Percentiles rank a stretch among this genome's conserved stretches.
These are phyloP conservation scores for Sphenostylis stenocarpa DNA, from an alignment of 306 rosid genomes.

Conservation along the genomic window DNA sequence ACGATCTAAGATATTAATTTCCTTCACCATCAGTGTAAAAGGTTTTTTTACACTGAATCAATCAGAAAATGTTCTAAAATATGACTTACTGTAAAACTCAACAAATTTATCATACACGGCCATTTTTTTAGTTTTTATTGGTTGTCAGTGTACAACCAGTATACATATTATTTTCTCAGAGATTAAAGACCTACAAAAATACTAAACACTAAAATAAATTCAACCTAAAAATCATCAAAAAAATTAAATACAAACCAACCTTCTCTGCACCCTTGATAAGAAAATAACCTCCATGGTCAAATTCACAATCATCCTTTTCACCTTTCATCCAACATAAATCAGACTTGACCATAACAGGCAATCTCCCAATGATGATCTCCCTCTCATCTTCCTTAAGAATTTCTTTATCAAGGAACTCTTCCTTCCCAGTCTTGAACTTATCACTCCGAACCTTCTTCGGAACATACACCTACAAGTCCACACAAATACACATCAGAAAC, in stretches of 20 bases:
- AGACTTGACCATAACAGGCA: slow-evolving; percentile 95
- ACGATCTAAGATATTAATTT: not conserved
- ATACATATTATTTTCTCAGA: not conserved
- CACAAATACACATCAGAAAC: slow-evolving; percentile 23
- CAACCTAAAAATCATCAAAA: not conserved
- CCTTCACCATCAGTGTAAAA: not conserved
- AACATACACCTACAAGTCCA: slow-evolving; percentile 57
- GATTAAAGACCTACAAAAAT: not conserved
- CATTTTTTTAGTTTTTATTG: not conserved
- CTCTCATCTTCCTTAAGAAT: slow-evolving; percentile 40
- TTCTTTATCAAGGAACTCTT: slow-evolving; percentile 50
- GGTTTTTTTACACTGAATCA: not conserved
- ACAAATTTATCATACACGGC: not conserved
- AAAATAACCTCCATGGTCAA: slow-evolving; percentile 93
- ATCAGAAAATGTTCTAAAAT: not conserved
- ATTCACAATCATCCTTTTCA: slow-evolving; percentile 78
- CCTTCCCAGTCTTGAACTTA: slow-evolving; percentile 85
- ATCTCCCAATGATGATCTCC: slow-evolving; percentile 67
- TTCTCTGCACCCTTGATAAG: slow-evolving; percentile 92
- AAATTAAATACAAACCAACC: slow-evolving; percentile 38
- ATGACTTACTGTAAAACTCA: not conserved
- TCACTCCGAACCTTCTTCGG: slow-evolving; percentile 61
- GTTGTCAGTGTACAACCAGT: not conserved
- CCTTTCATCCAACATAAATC: slow-evolving; percentile 88
- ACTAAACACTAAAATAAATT: not conserved